phyloP scores from a whole-genome alignment of 2,329 filamentous ascomycete genomes.

The Fonsecaea pedrosoi region DNA sequence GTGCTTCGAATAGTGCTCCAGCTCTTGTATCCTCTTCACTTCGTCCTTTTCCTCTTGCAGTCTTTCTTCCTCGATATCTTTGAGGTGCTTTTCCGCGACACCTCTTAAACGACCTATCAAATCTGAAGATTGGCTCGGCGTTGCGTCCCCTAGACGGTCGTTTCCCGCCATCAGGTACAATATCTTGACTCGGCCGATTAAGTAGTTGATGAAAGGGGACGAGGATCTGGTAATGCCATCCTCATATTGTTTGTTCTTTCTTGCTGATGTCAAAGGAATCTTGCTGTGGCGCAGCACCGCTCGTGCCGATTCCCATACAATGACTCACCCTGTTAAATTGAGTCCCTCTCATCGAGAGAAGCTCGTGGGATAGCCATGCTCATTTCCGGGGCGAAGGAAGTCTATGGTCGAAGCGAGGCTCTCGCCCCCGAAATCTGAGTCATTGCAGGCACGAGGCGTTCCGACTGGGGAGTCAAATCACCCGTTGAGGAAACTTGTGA shows the following conservation, averaged over 20 bases:
- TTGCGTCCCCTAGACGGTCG: neutral
- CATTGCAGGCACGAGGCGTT: neutral
- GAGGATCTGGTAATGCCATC: neutral
- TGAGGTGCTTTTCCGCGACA: conserved; percentile 32
- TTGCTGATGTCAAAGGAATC: neutral
- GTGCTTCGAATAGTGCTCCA: conserved; percentile 32
- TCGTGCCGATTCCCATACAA: neutral
- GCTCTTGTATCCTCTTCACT: conserved; percentile 20
- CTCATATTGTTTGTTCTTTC: neutral
- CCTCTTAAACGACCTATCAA: conserved; percentile 22
- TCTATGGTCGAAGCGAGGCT: neutral
- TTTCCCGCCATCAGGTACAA: conserved; percentile 15
- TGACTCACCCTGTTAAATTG: conserved; percentile 7
- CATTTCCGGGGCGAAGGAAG: neutral
- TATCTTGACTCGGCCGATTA: neutral
- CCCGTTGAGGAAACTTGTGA: neutral
- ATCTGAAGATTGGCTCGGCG: neutral
- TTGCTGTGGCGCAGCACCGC: conserved; percentile 7
- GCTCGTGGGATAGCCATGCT: neutral
- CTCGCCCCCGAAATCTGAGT: neutral
- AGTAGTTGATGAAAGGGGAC: neutral
- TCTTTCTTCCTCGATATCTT: conserved; percentile 29
- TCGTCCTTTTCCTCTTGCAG: conserved; percentile 27
- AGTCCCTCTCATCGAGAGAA: neutral
- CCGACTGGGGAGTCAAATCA: neutral